These are phyloP conservation scores for Barnettozyma wickerhamii DNA, from an alignment of 805 yeast species.

Conservation along the genomic window DNA sequence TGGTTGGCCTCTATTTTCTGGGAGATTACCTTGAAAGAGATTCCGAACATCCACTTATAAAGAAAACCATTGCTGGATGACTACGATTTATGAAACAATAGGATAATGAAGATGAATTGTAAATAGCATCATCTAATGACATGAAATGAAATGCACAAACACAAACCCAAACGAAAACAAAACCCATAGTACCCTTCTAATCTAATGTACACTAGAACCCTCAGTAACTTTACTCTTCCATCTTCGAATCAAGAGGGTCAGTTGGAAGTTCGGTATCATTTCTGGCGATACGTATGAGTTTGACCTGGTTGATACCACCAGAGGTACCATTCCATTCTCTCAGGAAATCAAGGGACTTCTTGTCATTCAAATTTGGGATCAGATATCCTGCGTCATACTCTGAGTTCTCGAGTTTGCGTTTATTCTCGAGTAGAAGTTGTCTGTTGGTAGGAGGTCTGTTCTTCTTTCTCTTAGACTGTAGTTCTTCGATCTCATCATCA, in stretches of 20 bases:
- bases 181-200: too few species aligned
- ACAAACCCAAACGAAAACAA: too few species aligned
- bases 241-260: slow-evolving; percentile 8
- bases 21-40: slow-evolving; percentile 4
- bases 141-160: background rate
- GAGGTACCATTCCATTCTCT: slow-evolving; percentile 77
- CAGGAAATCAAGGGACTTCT: slow-evolving; percentile 52
- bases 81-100: background rate
- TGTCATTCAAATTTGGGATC: slow-evolving; percentile 68
- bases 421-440: slow-evolving; percentile 63
- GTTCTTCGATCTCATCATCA: slow-evolving; percentile 66
- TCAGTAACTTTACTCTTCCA: slow-evolving; percentile 14
- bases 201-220: slow-evolving; percentile 5
- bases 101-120: background rate
- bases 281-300: slow-evolving; percentile 27
- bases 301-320: slow-evolving; percentile 70
- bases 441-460: slow-evolving; percentile 79
- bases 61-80: slow-evolving; percentile 4
- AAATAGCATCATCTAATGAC: background rate
- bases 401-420: slow-evolving; percentile 54
- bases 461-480: slow-evolving; percentile 65
- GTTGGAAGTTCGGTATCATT: slow-evolving; percentile 13
- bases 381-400: slow-evolving; percentile 66
- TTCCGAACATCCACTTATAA: slow-evolving; percentile 4
- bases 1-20: background rate